Evolutionary conservation across 2,329 filamentous ascomycete genomes (phyloP).

Genomic region (Penicillium sp.): DNA sequence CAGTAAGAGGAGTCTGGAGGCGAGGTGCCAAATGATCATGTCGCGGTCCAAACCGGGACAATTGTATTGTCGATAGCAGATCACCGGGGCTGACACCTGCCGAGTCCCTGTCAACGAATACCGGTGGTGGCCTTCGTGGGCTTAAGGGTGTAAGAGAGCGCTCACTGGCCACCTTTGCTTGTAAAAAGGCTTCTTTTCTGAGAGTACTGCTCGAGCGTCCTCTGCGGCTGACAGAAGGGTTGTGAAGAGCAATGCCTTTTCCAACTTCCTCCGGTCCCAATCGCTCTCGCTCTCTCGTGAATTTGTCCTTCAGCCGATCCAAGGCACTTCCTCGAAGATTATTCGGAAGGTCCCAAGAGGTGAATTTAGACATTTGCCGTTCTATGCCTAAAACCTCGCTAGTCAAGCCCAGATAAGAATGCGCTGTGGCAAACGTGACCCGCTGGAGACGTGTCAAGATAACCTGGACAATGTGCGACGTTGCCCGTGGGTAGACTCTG

Average conservation of each 20-base stretch:
- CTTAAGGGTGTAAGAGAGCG: constrained; percentile 24
- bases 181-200: constrained; percentile 74
- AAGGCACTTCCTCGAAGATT: constrained; percentile 81
- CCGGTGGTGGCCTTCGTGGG: constrained; percentile 16
- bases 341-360: constrained; percentile 86
- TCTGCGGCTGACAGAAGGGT: constrained; percentile 64
- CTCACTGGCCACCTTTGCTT: constrained; percentile 59
- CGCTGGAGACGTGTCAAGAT: constrained; percentile 92
- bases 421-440: constrained; percentile 90
- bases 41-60: constrained; percentile 61
- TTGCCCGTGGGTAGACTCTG: constrained; percentile 91
- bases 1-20: constrained; percentile 44
- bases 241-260: constrained; percentile 95
- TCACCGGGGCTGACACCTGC: constrained; percentile 69
- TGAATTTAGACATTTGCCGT: constrained; percentile 90
- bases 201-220: constrained; percentile 72
- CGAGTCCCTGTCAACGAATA: constrained; percentile 34
- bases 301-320: constrained; percentile 87
- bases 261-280: constrained; percentile 75
- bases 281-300: constrained; percentile 78
- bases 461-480: constrained; percentile 95
- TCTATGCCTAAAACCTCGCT: constrained; percentile 91
- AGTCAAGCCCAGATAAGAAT: constrained; percentile 89
- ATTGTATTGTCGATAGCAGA: constrained; percentile 73
- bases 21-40: constrained; percentile 41